Base-by-base conservation (phyloP, 495 filamentous ascomycete species). In the Penicillium ochrochloron region DNA sequence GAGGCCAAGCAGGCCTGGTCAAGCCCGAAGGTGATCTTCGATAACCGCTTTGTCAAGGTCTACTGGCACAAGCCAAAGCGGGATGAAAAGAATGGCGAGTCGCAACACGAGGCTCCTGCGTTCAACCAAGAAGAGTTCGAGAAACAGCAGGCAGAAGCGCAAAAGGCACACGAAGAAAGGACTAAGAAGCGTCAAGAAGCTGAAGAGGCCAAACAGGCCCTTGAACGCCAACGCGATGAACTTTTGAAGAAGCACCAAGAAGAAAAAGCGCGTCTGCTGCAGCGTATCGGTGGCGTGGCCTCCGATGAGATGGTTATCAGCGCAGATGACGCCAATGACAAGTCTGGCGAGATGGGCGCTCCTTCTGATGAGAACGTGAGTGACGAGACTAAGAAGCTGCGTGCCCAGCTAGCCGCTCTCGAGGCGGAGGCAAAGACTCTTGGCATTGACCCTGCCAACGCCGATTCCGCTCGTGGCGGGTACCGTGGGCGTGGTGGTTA, bases 11-110 rank as follows among this genome's bases (percentile, higher is more conserved):
- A 87, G 19, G 95, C 95, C 2, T 97, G 93, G 78, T 87, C 89
- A 17, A 97, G 92, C 44, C 95, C 95, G 0, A 96, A 96, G 71
- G 91, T 92, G 53, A 92, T 99, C 55, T 99, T 99, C 69, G 93
- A 97, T 65, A 99, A 99, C 66, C 85, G 95, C 21, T 99, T 99
- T 69, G 95, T 99, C 50, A 99, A 97, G 73, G 93, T 99, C 6
- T 99, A 93, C 70, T 99, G 95, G 95, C 85, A 91, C 74, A 94
- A 91, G 66, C 85, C 88, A 0, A 86, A 88, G 2, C 66, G 69
- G 35, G 71, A 76, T 6, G 77, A 82, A 21, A 71, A 65, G 42
- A 78, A 76, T 41, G 70, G 69, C 33, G 73, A 58, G 56, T 73
- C 67, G 39, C 73, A 64, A 52, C 66, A 70, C 15, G 71, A 71